Evolutionary conservation across 768 basidiomycete genomes (phyloP).

Genomic region (Lactarius hatsudake): DNA sequence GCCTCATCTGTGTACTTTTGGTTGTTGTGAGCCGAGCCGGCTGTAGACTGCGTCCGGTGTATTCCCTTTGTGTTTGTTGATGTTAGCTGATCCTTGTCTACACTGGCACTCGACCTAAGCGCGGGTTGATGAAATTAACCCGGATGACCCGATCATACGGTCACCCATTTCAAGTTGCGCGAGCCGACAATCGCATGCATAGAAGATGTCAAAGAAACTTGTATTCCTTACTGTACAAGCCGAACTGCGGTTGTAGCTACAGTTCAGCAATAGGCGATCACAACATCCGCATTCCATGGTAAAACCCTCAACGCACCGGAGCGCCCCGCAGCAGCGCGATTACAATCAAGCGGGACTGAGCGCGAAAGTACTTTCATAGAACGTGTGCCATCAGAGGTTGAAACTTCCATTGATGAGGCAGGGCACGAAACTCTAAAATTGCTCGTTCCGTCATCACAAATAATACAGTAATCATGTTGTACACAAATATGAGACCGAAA

Average conservation of each 20-base stretch:
- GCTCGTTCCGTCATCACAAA: neutral
- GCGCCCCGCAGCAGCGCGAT: neutral
- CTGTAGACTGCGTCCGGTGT: neutral
- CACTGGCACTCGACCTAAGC: neutral
- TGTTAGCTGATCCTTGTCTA: neutral
- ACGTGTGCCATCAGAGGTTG: conserved; percentile 2
- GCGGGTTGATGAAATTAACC: neutral
- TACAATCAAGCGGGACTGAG: neutral
- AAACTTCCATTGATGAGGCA: conserved; percentile 12
- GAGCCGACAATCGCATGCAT: neutral
- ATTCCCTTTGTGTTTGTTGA: neutral
- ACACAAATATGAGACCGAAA: neutral
- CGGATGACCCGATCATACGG: neutral
- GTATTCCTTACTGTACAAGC: neutral
- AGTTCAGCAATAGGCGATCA: neutral
- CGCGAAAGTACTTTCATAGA: conserved; percentile 10
- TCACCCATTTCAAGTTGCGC: neutral
- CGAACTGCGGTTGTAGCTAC: neutral
- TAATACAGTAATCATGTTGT: neutral
- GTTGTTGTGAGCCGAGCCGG: neutral
- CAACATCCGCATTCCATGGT: neutral
- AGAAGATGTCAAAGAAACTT: neutral
- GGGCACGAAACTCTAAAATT: neutral
- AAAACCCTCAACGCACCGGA: conserved; percentile 3
- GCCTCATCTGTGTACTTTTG: neutral